phyloP scores from a whole-genome alignment of 371 early-diverging fungal genomes.

The Apophysomyces ossiformis region DNA sequence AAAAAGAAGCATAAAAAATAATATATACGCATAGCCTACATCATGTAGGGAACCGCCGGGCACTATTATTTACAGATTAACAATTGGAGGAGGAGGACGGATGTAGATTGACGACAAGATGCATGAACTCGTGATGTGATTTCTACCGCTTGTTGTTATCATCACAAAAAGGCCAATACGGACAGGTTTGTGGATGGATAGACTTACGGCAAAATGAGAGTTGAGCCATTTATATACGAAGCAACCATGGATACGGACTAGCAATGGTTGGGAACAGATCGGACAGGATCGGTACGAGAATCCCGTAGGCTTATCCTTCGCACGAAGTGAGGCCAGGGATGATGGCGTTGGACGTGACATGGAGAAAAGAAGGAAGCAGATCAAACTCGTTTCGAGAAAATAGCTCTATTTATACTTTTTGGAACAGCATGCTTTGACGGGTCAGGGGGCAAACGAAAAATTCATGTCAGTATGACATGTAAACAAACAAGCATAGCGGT shows the following conservation, averaged over 20 bases:
- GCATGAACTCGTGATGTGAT: constrained; percentile 8
- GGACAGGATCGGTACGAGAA: constrained; percentile 5
- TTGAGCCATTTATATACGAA: constrained; percentile 8
- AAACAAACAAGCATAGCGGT: no score
- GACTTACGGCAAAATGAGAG: neutral
- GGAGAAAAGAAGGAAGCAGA: constrained; percentile 8
- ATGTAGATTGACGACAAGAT: constrained; percentile 7
- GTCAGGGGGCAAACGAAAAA: no score
- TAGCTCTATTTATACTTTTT: constrained; percentile 8
- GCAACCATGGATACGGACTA: constrained; percentile 6
- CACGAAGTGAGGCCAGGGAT: constrained; percentile 7
- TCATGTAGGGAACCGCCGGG: neutral
- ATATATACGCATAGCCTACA: constrained; percentile 10
- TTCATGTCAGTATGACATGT: no score
- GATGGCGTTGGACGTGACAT: constrained; percentile 5
- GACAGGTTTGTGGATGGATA: neutral
- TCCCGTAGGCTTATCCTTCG: constrained; percentile 7
- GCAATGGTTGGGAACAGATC: neutral
- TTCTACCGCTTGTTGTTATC: neutral
- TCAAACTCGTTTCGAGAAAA: constrained; percentile 5
- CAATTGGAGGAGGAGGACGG: constrained; percentile 9
- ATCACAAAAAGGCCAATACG: neutral
- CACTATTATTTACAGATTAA: neutral
- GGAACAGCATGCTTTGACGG: neutral
- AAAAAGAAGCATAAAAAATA: neutral